phyloP scores from a whole-genome alignment of 2,329 filamentous ascomycete genomes.

The Fonsecaea pedrosoi region DNA sequence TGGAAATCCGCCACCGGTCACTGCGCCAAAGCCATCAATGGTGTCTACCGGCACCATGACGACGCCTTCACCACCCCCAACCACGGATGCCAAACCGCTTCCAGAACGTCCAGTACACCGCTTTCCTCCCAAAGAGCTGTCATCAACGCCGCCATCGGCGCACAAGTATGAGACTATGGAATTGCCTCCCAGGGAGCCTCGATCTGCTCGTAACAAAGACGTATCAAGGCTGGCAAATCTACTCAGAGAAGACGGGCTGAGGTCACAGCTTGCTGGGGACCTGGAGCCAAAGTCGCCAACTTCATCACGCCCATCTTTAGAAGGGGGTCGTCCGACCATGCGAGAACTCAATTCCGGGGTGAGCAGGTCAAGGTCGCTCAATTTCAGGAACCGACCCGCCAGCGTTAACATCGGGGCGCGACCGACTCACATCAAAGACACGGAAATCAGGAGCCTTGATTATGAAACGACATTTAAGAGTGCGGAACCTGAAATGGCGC shows the following conservation, averaged over 20 bases:
- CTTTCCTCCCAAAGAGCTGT: constrained; percentile 53
- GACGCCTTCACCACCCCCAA: constrained; percentile 55
- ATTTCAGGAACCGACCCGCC: constrained; percentile 72
- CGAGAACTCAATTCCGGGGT: constrained; percentile 66
- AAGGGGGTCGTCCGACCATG: constrained; percentile 70
- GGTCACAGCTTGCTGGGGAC: constrained; percentile 34
- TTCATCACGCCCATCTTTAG: constrained; percentile 72
- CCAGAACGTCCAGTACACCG: constrained; percentile 58
- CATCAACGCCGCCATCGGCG: constrained; percentile 48
- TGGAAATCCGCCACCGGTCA: constrained; percentile 35
- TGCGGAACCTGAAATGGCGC: constrained; percentile 34
- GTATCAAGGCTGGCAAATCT: constrained; percentile 47
- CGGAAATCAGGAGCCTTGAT: constrained; percentile 58
- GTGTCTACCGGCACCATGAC: constrained; percentile 85
- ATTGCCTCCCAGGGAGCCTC: constrained; percentile 13
- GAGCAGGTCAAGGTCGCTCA: constrained; percentile 67
- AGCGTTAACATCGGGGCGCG: constrained; percentile 85
- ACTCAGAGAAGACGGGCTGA: constrained; percentile 40
- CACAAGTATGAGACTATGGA: constrained; percentile 18
- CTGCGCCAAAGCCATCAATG: constrained; percentile 60
- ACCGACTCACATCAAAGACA: constrained; percentile 80
- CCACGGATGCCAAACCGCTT: constrained; percentile 40
- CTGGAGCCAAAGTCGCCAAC: constrained; percentile 58
- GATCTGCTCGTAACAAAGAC: constrained; percentile 39
- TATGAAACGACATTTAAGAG: constrained; percentile 34